Evolutionary conservation across 331 rosid genomes (phyloP).

Genomic region (Quercus phellos): DNA sequence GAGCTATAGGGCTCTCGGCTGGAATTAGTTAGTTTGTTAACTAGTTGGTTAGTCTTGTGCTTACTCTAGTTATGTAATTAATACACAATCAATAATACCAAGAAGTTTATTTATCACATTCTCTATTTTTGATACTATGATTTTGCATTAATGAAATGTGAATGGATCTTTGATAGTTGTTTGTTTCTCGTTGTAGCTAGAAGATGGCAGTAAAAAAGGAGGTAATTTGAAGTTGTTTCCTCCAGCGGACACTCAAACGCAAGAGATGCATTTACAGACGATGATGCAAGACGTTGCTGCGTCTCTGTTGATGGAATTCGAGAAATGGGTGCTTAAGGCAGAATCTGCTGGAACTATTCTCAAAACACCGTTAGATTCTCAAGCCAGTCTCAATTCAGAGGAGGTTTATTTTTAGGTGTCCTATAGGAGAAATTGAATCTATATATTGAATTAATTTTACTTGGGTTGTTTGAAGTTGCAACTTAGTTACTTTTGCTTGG

Average conservation of each 20-base stretch:
- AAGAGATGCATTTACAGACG: constrained; percentile 83
- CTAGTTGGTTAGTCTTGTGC: no score
- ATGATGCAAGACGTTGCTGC: constrained; percentile 99
- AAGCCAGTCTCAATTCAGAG: constrained; percentile 99
- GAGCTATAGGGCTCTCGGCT: no score
- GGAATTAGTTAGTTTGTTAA: no score
- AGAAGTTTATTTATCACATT: no score
- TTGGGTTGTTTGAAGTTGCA: not conserved
- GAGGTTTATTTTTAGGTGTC: constrained; percentile 99
- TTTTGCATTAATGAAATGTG: no score
- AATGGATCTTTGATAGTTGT: no score
- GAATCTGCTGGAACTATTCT: constrained; percentile 96
- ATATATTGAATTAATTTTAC: not conserved
- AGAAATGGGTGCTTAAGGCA: constrained; percentile 96
- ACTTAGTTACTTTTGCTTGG: constrained; percentile 16
- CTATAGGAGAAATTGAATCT: constrained; percentile 36
- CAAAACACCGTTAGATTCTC: constrained; percentile 97
- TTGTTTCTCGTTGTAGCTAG: constrained; percentile 54
- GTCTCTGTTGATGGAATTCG: constrained; percentile 85
- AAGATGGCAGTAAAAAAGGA: constrained; percentile 71
- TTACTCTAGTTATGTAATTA: no score
- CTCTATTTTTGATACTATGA: no score
- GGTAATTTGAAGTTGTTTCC: constrained; percentile 89
- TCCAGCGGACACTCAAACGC: constrained; percentile 76
- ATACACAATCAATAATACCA: no score